Base-by-base conservation (phyloP, 352 stramenopile species). In the Phytophthora aleatoria region DNA sequence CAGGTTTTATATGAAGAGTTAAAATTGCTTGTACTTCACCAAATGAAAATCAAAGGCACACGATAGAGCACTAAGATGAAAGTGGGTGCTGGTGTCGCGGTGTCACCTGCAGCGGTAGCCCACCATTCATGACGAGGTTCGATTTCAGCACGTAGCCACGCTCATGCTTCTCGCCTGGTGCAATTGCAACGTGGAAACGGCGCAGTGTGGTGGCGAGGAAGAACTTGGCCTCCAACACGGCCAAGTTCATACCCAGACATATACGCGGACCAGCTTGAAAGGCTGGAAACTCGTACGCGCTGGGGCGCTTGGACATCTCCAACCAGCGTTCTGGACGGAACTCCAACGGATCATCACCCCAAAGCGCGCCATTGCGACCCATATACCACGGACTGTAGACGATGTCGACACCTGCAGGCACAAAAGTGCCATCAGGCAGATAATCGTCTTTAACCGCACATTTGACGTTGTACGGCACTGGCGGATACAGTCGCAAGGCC, bases 341-440 rank as follows among this genome's bases (percentile, higher is more conserved):
- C n/a, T 68, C 63, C 0, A 80, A 52, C 1, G 77, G 61, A 47
- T 93, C 72, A 2, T 67, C 50, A 12, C 73, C 74, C 85, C 87
- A 94, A 9, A 86, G 38, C 12, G 54, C 38, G 11, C 71, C 60
- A 44, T 80, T 64, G 33, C 84, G 80, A 2, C 85, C 87, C 85
- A 95, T 95, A 50, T 63, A 84, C 71, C 83, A 96, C 27, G 86
- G 83, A 44, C 72, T 81, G 68, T 91, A 95, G 28, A 85, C 72
- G 10, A 94, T 48, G 5, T 85, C 79, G 0, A 70, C 75, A 16
- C 84, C 87, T 10, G 79, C 77, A n/a, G 77, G 78, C 0, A 96
- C 79, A 43, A 89, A 89, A 6, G 83, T 92, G 11, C 83, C 83
- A 43, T 93, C 84, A 2, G 84, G 86, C 3, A 90, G 49, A 12